Percentiles rank a stretch among this genome's conserved stretches.
phyloP scores from a whole-genome alignment of 2,329 filamentous ascomycete genomes.

The Cercospora nicotianae region DNA sequence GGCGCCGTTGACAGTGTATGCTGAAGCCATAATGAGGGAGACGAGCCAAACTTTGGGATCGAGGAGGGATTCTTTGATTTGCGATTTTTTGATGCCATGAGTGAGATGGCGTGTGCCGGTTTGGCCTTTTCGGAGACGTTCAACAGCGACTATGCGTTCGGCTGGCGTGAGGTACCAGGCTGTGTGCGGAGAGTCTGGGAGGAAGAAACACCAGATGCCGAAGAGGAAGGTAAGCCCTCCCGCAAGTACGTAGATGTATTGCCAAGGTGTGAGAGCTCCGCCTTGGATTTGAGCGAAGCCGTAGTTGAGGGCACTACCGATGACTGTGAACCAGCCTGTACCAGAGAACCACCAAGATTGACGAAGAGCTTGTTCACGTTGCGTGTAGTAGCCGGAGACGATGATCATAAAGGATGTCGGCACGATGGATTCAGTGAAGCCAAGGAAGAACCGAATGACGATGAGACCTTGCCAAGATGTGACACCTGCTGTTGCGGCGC shows the following conservation, averaged over 20 bases:
- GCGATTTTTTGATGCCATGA: slow-evolving; percentile 45
- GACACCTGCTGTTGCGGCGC: slow-evolving; percentile 8
- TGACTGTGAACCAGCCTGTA: not conserved
- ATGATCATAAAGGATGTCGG: slow-evolving; percentile 52
- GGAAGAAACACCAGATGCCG: slow-evolving; percentile 11
- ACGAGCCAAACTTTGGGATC: slow-evolving; percentile 58
- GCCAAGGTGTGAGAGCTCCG: slow-evolving; percentile 29
- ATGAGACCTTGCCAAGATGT: slow-evolving; percentile 42
- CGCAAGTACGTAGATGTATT: slow-evolving; percentile 50
- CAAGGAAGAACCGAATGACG: slow-evolving; percentile 29
- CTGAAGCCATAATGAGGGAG: slow-evolving; percentile 6
- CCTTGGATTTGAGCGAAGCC: slow-evolving; percentile 28
- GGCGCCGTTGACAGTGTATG: slow-evolving; percentile 20
- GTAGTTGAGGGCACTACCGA: not conserved
- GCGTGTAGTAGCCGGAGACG: slow-evolving; percentile 32
- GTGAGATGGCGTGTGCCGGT: not conserved
- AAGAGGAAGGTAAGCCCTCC: slow-evolving; percentile 3
- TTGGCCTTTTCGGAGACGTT: not conserved
- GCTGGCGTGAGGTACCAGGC: not conserved
- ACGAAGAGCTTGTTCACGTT: slow-evolving; percentile 17
- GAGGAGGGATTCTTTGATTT: slow-evolving; percentile 54
- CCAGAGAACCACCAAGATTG: slow-evolving; percentile 8
- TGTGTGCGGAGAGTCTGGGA: slow-evolving; percentile 12
- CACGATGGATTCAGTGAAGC: not conserved
- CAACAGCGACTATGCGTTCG: not conserved